Evolutionary conservation across 257 asterid genomes (phyloP).

Genomic region (Rauvolfia tetraphylla): DNA sequence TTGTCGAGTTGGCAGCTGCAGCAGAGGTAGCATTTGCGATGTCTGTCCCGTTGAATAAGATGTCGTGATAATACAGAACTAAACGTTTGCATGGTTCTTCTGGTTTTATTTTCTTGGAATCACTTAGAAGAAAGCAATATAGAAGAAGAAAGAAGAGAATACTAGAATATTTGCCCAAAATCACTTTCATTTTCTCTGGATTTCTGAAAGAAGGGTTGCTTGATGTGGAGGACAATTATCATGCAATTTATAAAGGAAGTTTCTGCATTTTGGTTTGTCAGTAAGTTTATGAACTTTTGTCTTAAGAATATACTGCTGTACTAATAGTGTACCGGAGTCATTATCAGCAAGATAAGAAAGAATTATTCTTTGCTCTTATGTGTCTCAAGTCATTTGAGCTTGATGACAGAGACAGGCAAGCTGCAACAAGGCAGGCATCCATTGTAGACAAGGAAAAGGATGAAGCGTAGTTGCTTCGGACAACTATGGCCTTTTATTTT

Average conservation of each 20-base stretch:
- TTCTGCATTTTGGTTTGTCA: not conserved
- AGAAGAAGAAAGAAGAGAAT: constrained; percentile 22
- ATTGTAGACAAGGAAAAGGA: not conserved
- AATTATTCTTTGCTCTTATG: not conserved
- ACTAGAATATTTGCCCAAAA: constrained; percentile 10
- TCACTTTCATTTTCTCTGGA: not conserved
- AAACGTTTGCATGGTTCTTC: constrained; percentile 49
- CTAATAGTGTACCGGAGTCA: not conserved
- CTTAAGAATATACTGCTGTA: not conserved
- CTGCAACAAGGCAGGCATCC: not conserved
- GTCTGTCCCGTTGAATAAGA: constrained; percentile 56
- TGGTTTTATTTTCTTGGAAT: constrained; percentile 18
- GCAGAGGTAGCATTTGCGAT: constrained; percentile 50
- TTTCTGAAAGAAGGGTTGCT: not conserved
- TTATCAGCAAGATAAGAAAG: not conserved
- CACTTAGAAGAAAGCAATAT: not conserved
- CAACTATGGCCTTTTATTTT: not conserved
- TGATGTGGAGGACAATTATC: not conserved
- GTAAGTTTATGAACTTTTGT: too few relatives aligned
- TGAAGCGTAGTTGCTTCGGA: too few relatives aligned
- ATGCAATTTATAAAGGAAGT: not conserved
- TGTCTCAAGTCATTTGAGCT: not conserved
- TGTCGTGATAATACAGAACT: constrained; percentile 56
- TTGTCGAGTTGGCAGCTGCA: constrained; percentile 20
- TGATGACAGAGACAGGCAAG: not conserved